Evolutionary conservation across 768 basidiomycete genomes (phyloP).

Genomic region (Kwoniella sp.): DNA sequence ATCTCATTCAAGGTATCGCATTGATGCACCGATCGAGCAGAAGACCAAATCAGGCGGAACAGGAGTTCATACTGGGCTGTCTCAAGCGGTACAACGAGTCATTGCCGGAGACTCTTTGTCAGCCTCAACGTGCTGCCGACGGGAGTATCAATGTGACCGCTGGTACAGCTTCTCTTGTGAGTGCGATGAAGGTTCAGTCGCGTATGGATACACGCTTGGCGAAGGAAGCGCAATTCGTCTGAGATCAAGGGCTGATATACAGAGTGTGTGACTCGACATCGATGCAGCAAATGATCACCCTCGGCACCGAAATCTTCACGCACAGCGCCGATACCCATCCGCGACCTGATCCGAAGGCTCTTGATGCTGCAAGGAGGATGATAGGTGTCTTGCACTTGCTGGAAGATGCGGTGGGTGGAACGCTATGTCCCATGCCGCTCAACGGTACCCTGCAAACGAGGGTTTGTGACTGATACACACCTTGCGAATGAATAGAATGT

Average conservation of each 20-base stretch:
- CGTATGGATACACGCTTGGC: too few relatives aligned
- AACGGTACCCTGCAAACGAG: not conserved
- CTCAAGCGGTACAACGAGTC: not conserved
- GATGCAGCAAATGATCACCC: constrained; percentile 26
- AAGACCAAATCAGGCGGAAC: not conserved
- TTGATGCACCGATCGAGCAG: constrained; percentile 14
- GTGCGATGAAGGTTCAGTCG: not conserved
- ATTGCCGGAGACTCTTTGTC: constrained; percentile 3
- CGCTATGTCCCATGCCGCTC: too few relatives aligned
- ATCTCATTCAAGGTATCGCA: constrained; percentile 9
- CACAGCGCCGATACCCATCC: constrained; percentile 5
- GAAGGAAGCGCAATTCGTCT: too few relatives aligned
- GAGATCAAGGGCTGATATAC: too few relatives aligned
- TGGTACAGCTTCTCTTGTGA: constrained; percentile 14
- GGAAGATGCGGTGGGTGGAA: constrained; percentile 15
- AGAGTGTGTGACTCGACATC: too few relatives aligned
- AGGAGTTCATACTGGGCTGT: not conserved
- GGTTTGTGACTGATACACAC: too few relatives aligned
- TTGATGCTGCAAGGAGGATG: constrained; percentile 19
- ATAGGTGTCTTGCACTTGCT: constrained; percentile 23
- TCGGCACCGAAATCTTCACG: constrained; percentile 30
- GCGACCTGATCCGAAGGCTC: constrained; percentile 6
- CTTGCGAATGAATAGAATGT: too few relatives aligned
- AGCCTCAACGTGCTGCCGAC: constrained; percentile 7
- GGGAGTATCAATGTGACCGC: constrained; percentile 3